A percentile compares a stretch with the other conserved stretches of the same genome.
phyloP scores from a whole-genome alignment of 495 filamentous ascomycete species.

The Lophiostoma macrostomum region DNA sequence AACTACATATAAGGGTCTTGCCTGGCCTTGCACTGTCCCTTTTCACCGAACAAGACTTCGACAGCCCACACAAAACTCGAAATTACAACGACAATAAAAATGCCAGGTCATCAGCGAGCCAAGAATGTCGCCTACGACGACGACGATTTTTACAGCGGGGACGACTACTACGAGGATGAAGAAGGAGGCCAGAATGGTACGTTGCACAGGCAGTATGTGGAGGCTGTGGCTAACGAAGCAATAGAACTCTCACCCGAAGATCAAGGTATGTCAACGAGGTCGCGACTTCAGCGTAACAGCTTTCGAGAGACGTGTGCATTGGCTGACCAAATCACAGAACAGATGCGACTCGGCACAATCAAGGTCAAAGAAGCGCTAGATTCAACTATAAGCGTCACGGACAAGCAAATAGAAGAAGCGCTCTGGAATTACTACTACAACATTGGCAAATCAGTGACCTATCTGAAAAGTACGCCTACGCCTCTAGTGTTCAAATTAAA shows the following conservation, averaged over 20 bases:
- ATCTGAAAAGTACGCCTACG: constrained; percentile 59
- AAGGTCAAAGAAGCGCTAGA: constrained; percentile 57
- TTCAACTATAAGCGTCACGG: constrained; percentile 50
- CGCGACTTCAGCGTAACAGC: too few species aligned
- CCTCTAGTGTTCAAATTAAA: not conserved
- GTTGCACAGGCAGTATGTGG: too few species aligned
- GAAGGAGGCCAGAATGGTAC: constrained; percentile 30
- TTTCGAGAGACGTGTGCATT: constrained; percentile 14
- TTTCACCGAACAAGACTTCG: not conserved
- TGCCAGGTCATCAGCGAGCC: constrained; percentile 38
- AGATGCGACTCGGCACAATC: constrained; percentile 55
- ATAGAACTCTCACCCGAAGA: constrained; percentile 59
- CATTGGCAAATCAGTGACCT: constrained; percentile 75
- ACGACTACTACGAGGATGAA: constrained; percentile 36
- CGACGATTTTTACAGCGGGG: constrained; percentile 34
- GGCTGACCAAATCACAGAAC: constrained; percentile 38
- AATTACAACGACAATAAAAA: not conserved
- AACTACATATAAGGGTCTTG: too few species aligned
- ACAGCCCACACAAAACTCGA: not conserved
- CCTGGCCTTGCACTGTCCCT: too few species aligned
- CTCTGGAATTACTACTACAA: constrained; percentile 97
- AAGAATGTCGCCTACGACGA: constrained; percentile 42
- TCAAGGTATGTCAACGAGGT: constrained; percentile 55
- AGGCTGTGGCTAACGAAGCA: too few species aligned
- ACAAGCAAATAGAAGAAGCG: constrained; percentile 77